Evolutionary conservation across 1,284 basidiomycete species (phyloP).

Genomic region (Trametes hirsuta): DNA sequence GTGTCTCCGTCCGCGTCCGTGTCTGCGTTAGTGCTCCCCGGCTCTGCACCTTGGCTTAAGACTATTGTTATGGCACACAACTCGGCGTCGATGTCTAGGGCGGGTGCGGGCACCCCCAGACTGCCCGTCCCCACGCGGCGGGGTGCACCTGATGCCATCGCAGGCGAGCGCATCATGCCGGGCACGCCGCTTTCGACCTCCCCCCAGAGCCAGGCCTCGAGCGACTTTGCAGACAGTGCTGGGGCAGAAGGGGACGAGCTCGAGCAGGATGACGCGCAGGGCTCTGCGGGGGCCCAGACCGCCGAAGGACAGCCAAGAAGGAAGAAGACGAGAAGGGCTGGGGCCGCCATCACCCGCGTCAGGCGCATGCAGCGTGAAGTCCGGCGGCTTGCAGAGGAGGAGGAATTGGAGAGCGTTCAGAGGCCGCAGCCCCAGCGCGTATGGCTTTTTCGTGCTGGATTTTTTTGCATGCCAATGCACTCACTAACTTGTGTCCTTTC

Average conservation of each 20-base stretch:
- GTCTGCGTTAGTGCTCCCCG: not conserved
- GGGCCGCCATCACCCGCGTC: constrained; percentile 22
- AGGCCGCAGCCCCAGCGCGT: constrained; percentile 20
- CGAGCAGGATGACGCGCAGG: constrained; percentile 11
- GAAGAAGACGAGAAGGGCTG: constrained; percentile 26
- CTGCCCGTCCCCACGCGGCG: constrained; percentile 21
- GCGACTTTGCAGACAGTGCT: constrained; percentile 7
- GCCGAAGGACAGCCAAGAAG: constrained; percentile 23
- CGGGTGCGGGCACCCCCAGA: constrained; percentile 15
- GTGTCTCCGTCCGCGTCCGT: constrained; percentile 4
- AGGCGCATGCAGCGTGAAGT: constrained; percentile 25
- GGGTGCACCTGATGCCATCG: constrained; percentile 16
- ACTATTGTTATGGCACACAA: constrained; percentile 15
- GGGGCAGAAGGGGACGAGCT: constrained; percentile 22
- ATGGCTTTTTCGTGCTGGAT: constrained; percentile 9
- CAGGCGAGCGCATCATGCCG: constrained; percentile 20
- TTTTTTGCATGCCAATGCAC: not conserved
- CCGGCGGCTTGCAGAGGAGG: constrained; percentile 23
- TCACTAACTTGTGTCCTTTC: constrained; percentile 1
- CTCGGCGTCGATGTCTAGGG: constrained; percentile 17
- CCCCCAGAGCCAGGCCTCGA: constrained; percentile 15
- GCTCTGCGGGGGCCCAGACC: constrained; percentile 4
- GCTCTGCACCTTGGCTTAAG: constrained; percentile 4
- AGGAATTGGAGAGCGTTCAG: constrained; percentile 13
- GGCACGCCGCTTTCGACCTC: constrained; percentile 18